A percentile compares a stretch with the other conserved stretches of the same genome.
Evolutionary conservation across 1,284 basidiomycete genomes (phyloP).

Genomic region (Leccinum subrobustum): DNA sequence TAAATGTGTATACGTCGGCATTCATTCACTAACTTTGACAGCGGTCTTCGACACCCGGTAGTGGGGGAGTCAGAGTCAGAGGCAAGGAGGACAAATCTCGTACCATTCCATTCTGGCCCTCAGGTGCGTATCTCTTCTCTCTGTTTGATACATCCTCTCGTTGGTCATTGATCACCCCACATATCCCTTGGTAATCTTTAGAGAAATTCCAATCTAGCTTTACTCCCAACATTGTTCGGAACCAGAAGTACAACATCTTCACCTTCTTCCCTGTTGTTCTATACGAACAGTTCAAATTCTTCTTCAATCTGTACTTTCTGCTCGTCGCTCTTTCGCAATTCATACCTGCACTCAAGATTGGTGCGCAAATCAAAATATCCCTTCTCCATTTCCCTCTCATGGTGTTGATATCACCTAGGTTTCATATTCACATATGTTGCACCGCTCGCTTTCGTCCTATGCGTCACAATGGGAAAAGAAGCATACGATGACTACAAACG

Average conservation of each 20-base stretch:
- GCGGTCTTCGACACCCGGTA: conserved; percentile 35
- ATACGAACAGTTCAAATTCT: conserved; percentile 99
- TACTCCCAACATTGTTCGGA: conserved; percentile 88
- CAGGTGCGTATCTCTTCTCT: conserved; percentile 45
- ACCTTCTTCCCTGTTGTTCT: conserved; percentile 96
- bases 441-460: conserved; percentile 92
- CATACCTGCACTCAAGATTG: conserved; percentile 94
- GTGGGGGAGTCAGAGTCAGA: conserved; percentile 29
- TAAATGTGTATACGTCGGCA: background rate
- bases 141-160: background rate
- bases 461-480: conserved; percentile 97
- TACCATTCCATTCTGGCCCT: conserved; percentile 74
- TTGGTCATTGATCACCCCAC: background rate
- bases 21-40: conserved; percentile 13
- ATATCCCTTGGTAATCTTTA: conserved; percentile 26
- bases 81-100: conserved; percentile 66
- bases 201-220: conserved; percentile 70
- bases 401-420: conserved; percentile 45
- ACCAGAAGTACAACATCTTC: conserved; percentile 96
- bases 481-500: conserved; percentile 98
- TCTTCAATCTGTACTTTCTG: conserved; percentile 99
- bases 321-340: conserved; percentile 97
- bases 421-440: conserved; percentile 97
- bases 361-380: conserved; percentile 41
- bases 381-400: conserved; percentile 1